Base-by-base conservation (phyloP, 495 filamentous ascomycete genomes). In the Penicillium macrosclerotiorum region DNA sequence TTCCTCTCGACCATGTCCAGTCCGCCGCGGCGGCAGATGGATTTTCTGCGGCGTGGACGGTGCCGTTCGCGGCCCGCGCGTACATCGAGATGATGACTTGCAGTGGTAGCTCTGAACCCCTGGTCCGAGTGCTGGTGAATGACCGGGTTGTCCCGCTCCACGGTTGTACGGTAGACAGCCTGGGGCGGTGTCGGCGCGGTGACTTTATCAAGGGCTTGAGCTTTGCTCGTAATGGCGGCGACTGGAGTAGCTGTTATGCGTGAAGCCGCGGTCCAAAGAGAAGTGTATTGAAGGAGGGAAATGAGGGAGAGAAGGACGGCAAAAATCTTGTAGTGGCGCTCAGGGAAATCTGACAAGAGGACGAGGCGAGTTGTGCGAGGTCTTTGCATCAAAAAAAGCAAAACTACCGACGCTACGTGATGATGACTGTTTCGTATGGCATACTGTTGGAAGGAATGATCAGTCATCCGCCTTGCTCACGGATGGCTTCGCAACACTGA, bases 71-170 rank as follows among this genome's bases (percentile, higher is more conserved):
- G 0, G 83, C 77, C 4, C 71, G 89, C 32, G 75, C 84, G 41
- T 93, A 90, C 59, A 74, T 95, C 37, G 90, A 95, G 77, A 88
- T 89, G 75, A 85, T 94, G 86, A 59, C 57, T 14, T 95, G 90
- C 59, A 12, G 39, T 11, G 67, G 65, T 18, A 37, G 60, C 14
- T 27, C 52, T 25, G 68, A 73, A 42, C 85, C 89, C 56, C 69
- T 83, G 36, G 86, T 95, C 5, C 73, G 90, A 8, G 75, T 91
- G 1, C 55, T 95, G 37, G 73, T 95, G 8, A 95, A 95, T 68
- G 87, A 90, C 56, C 74, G 88, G 26, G 88, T 95, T 8, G 66
- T 89, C 40, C 82, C 80, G 4, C 52, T 93, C 58, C 69, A 78
- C 51, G 79, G 72, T 14, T 95, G 90, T 62, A 71, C 66, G 3